Base-by-base conservation (phyloP, 768 basidiomycete genomes). In the Amanita rubescens region DNA sequence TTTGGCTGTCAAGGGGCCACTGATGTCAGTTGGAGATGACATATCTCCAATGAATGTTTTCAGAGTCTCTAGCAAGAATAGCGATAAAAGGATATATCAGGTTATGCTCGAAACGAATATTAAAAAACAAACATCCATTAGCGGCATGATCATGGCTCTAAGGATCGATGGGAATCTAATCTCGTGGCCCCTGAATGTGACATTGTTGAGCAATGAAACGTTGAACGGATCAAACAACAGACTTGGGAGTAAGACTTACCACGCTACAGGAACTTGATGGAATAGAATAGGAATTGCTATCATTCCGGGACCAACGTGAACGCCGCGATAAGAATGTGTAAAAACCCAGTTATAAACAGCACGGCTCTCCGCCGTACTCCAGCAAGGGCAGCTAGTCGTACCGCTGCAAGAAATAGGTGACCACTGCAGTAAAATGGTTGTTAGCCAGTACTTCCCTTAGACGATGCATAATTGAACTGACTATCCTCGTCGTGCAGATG, bases 171-270 rank as follows among this genome's bases (percentile, higher is more conserved):
- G 14, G 20, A 47, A 32, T 48, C 19, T 35, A 45, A 44, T 17
- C 19, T 48, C 12, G 47, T 37, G 20, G 34, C 9, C 19, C 47
- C 19, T 48, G 32, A 48, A 25, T 10, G 25, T 45, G 44, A 45
- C 20, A 45, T 45, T 24, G 14, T 45, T 24, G n/a, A 45, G 25
- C 25, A 25, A 30, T 19, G 47, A 34, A 24, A 48, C 11, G 32
- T 20, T 37, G 47, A 48, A 48, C 47, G 47, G 47, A 34, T 19
- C 33, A 48, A 48, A n/a, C 33, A 11, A 48, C 47, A 37, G 47
- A 24, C 43, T 44, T 17, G 34, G 33, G 35, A 48, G 47, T 48
- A 30, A 30, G 27, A 30, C 27, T 30, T 30, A 33, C n/a, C 47
- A 33, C 33, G 34, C 17, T 37, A 48, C 19, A 22, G 14, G 47